Percentiles rank a stretch among this genome's conserved stretches.
Conservation (phyloP, 2,329 filamentous ascomycete species). For the Magnaporthiopsis rhizophila region DNA sequence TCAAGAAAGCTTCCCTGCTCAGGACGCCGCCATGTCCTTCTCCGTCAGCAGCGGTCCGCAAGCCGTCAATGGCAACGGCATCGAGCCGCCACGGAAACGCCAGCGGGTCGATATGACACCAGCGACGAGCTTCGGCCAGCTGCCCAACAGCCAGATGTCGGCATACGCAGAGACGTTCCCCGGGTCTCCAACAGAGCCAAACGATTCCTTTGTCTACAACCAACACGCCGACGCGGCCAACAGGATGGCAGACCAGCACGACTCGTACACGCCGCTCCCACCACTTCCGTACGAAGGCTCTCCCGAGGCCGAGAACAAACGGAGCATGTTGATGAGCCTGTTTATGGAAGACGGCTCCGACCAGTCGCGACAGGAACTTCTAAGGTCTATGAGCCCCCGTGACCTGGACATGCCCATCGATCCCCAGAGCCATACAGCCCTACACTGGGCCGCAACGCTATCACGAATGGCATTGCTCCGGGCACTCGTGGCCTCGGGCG, state of each 20-base stretch:
- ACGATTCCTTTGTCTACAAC: constrained; percentile 68
- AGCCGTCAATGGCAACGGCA: constrained; percentile 42
- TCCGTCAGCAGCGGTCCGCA: constrained; percentile 35
- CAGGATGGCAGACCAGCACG: constrained; percentile 22
- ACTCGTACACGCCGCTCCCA: constrained; percentile 51
- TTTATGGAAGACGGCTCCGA: constrained; percentile 64
- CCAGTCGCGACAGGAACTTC: constrained; percentile 63
- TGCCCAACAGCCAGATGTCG: constrained; percentile 34
- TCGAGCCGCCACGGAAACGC: constrained; percentile 78
- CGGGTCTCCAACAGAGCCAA: constrained; percentile 70
- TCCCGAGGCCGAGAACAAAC: constrained; percentile 68
- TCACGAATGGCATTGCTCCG: constrained; percentile 77
- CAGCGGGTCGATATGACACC: constrained; percentile 50
- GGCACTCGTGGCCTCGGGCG: constrained; percentile 73
- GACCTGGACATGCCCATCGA: constrained; percentile 92
- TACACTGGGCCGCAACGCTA: constrained; percentile 94
- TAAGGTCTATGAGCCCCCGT: constrained; percentile 64
- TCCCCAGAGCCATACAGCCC: constrained; percentile 75
- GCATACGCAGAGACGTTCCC: constrained; percentile 41
- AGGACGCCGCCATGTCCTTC: constrained; percentile 67
- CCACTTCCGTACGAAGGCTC: constrained; percentile 56
- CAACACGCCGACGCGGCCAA: constrained; percentile 31
- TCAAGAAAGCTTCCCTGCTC: constrained; percentile 74
- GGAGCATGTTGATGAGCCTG: constrained; percentile 71
- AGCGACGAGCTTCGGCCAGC: constrained; percentile 44